Evolutionary conservation across 208 protist species (phyloP).

Genomic region (Acanthamoeba culbertsoni): DNA sequence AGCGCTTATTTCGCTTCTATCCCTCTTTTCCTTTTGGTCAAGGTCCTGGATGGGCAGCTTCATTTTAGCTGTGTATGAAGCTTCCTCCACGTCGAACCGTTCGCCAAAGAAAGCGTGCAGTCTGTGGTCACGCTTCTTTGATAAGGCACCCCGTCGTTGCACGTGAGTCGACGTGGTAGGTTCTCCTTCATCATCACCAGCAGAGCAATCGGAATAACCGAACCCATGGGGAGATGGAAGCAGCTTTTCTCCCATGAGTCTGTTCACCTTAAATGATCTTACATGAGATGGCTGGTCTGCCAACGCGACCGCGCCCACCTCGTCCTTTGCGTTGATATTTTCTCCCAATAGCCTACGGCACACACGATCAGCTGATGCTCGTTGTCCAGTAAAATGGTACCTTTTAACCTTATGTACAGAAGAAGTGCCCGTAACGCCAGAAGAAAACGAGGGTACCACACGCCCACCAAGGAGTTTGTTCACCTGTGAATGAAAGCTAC

Average conservation of each 20-base stretch:
- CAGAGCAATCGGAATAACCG: neutral
- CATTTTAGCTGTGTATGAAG: neutral
- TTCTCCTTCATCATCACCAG: neutral
- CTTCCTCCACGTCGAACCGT: neutral
- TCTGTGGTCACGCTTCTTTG: neutral
- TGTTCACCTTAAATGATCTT: neutral
- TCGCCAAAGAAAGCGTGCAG: neutral
- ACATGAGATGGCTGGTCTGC: conserved; percentile 21
- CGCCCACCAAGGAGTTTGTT: neutral
- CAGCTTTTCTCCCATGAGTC: neutral
- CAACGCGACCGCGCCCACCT: neutral
- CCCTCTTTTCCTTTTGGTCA: neutral
- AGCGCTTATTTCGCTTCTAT: neutral
- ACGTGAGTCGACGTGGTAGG: neutral
- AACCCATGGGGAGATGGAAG: neutral
- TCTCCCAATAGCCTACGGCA: neutral
- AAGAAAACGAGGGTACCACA: neutral
- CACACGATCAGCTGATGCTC: too few species aligned
- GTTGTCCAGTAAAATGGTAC: neutral
- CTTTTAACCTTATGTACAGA: neutral
- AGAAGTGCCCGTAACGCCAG: neutral
- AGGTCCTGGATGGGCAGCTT: neutral
- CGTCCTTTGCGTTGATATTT: neutral
- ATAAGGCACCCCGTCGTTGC: neutral
- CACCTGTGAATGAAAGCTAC: too few species aligned